A percentile compares a stretch with the other conserved stretches of the same genome.
These are phyloP conservation scores for Clarireedia homoeocarpa DNA, from an alignment of 2,329 filamentous ascomycete genomes.

Conservation along the genomic window DNA sequence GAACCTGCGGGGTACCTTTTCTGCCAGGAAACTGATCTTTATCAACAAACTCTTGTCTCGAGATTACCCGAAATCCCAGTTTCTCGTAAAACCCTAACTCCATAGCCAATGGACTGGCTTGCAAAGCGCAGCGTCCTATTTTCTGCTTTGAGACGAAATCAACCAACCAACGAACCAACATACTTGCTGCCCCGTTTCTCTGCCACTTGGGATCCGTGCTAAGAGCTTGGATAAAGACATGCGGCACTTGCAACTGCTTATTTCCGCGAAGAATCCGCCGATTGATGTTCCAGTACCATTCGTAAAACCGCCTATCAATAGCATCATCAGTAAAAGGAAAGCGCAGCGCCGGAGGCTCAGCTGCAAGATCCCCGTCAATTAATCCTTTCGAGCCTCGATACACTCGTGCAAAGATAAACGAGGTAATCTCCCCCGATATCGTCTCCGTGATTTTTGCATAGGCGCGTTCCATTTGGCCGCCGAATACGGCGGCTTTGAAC, in stretches of 20 bases:
- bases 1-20: neutral
- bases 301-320: neutral
- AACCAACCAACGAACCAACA: neutral
- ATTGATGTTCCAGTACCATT: neutral
- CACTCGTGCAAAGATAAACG: neutral
- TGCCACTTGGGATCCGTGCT: neutral
- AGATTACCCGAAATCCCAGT: neutral
- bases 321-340: neutral
- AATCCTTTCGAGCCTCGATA: neutral
- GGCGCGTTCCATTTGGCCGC: neutral
- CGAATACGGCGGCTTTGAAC: neutral
- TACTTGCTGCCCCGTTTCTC: neutral
- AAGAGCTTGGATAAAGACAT: neutral
- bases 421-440: neutral
- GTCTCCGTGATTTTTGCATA: neutral
- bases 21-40: neutral
- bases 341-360: neutral
- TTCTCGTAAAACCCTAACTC: neutral
- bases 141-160: neutral
- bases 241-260: neutral
- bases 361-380: neutral
- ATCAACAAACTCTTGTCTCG: neutral
- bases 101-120: neutral
- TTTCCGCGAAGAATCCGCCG: neutral
- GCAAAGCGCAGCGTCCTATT: neutral